A percentile compares a stretch with the other conserved stretches of the same genome.
phyloP scores from a whole-genome alignment of 202 grass and related monocot genomes.

The Tripidium arundinaceum region DNA sequence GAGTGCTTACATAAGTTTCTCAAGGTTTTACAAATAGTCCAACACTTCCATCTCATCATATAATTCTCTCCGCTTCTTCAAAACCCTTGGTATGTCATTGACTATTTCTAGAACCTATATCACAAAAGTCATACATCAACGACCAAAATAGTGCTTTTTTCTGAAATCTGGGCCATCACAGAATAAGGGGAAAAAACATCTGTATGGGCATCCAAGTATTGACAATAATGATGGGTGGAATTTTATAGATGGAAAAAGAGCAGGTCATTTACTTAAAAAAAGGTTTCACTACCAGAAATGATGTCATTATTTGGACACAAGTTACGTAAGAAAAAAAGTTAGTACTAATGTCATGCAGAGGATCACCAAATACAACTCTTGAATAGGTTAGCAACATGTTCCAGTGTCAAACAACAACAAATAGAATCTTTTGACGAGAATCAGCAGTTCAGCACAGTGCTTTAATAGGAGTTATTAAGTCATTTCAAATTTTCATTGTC shows the following conservation, averaged over 20 bases:
- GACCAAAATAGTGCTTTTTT: background rate
- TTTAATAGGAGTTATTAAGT: background rate
- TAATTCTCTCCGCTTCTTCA: constrained; percentile 49
- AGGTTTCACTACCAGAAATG: background rate
- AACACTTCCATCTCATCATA: constrained; percentile 61
- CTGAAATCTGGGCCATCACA: background rate
- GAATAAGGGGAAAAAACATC: background rate
- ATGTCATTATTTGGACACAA: background rate
- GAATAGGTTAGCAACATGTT: background rate
- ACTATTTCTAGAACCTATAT: constrained; percentile 90
- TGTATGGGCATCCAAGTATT: constrained; percentile 6
- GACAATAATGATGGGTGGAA: background rate
- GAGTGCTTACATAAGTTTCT: constrained; percentile 29
- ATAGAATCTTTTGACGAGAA: background rate
- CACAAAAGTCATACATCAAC: constrained; percentile 29
- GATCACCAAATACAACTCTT: background rate
- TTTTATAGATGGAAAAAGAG: background rate
- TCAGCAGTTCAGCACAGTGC: background rate
- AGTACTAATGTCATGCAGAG: background rate
- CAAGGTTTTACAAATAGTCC: constrained; percentile 55
- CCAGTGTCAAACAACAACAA: background rate
- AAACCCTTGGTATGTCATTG: constrained; percentile 65
- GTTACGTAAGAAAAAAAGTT: background rate
- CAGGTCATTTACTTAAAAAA: constrained; percentile 13
- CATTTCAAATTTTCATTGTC: background rate